phyloP scores from a whole-genome alignment of 2,329 filamentous ascomycete species.

The Alternaria sp. region DNA sequence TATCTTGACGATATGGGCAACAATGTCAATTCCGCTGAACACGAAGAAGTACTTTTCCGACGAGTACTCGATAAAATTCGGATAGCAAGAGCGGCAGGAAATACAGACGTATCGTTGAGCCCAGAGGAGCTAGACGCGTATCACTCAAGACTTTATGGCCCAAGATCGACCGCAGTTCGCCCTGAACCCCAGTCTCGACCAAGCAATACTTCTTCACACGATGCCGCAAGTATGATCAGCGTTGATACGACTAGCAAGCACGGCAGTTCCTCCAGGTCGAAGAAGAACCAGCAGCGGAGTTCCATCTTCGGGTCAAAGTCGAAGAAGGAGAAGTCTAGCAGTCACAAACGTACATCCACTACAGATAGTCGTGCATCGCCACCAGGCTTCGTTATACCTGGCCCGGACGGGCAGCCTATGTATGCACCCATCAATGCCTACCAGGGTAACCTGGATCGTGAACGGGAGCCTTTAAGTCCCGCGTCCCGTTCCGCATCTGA shows the following conservation, averaged over 20 bases:
- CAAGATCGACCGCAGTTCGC: conserved; percentile 39
- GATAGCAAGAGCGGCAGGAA: conserved; percentile 77
- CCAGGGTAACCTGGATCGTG: conserved; percentile 48
- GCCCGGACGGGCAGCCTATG: conserved; percentile 57
- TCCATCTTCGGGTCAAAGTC: conserved; percentile 43
- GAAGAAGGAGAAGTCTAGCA: conserved; percentile 44
- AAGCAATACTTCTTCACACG: conserved; percentile 38
- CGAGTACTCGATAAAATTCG: conserved; percentile 82
- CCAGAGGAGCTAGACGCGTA: conserved; percentile 82
- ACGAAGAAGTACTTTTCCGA: conserved; percentile 80
- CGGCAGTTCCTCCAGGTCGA: conserved; percentile 39
- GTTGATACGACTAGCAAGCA: conserved; percentile 43
- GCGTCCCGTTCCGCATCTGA: conserved; percentile 53
- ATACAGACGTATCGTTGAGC: conserved; percentile 79
- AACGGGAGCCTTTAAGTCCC: conserved; percentile 50
- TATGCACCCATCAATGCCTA: conserved; percentile 56
- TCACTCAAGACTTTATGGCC: conserved; percentile 70
- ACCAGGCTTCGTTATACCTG: conserved; percentile 59
- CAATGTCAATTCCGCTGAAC: conserved; percentile 50
- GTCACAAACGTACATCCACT: conserved; percentile 40
- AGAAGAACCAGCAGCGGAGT: conserved; percentile 44
- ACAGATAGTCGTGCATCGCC: conserved; percentile 42
- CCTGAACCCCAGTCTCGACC: conserved; percentile 30
- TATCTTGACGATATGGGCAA: conserved; percentile 54
- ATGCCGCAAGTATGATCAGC: conserved; percentile 38